Evolutionary conservation across 768 basidiomycete genomes (phyloP), one percentile per base, ranked within the genome.

Genomic region (Lactarius pseudohatsudake): DNA sequence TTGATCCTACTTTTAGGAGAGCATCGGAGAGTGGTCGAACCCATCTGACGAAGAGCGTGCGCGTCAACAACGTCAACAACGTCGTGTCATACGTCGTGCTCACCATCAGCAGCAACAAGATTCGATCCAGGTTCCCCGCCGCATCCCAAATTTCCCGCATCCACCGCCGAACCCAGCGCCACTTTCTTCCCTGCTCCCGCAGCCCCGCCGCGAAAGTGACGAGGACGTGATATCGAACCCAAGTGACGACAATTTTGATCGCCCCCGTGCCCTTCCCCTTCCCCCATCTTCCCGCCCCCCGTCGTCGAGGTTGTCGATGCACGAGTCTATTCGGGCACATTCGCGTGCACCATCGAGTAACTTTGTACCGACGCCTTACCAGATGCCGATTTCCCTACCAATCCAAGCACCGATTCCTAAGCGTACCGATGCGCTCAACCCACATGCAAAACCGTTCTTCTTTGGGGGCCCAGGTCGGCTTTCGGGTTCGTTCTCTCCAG

Each of bases 41-140:
- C 92, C 92, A 20, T 94, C 92, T 30, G 92, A 94, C 72, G 92
- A 94, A 76, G 92, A 94, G 73, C 84, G 88, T 34, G 91, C 89
- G 4, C 85, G 91, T 26, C 86, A 86, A 68, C 77, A 82, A 36
- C 85, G 90, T 36, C 76, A 84, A 55, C 85, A 88, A 53, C 85
- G 88, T 55, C 86, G 89, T 45, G 75, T 84, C 64, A 73, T 85
- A 64, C 84, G 84, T 41, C 84, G 85, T 22, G 70, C 76, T 72
- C 68, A 78, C 77, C 71, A 75, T 13, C 82, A 79, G 20, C 83
- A 84, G 5, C 66, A 62, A 32, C 62, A 60, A 38, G 57, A 67
- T 2, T 28, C 62, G 64, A 74, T 81, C 1, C 88, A 90, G 74
- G 81, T 82, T 62, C 91, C 90, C 9, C 84, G 91, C 59, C 83